Evolutionary conservation across 1,284 basidiomycete genomes (phyloP), one percentile per base, ranked within the genome.

Genomic region (Taiwanofungus camphoratus): DNA sequence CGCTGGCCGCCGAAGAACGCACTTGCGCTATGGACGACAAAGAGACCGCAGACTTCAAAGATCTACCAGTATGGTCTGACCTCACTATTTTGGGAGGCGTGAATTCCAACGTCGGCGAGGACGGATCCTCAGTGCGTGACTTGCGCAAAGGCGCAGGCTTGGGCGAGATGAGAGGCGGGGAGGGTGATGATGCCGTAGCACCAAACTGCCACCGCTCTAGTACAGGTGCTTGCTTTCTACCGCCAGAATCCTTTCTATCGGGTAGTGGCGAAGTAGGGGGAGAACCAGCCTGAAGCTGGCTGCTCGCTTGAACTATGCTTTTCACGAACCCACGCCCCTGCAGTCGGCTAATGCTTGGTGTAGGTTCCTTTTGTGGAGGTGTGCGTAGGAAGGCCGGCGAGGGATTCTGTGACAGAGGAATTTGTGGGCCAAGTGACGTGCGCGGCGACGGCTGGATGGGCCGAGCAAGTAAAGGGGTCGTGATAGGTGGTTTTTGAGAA

Each of bases 291-390:
- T 74, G 71, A 3, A 80, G 59, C 48, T 75, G 67, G 15, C 73
- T 67, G 52, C 74, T 85, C 29, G 72, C 79, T 62, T 82, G 79
- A 23, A 90, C 81, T 66, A 87, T 78, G 52, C 74, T 86, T 60
- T 85, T 81, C 5, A 90, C 87, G 55, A 90, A 89, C 1, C 87
- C 87, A 33, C 87, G 77, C 5, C 87, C 87, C 54, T 88, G 78
- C n/a, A 90, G 64, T 45, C 85, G 68, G 51, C 83, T 88, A 21
- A 90, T 75, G 57, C 84, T 87, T 2, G 87, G 87, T 2, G 86
- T 87, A 4, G 77, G 75, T 40, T 87, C 85, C 55, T 88, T 89
- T 38, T 69, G 59, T 4, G 70, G 54, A 2, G 76, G 67, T 0
- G 73, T 66, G 37, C 74, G 76, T 15, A 80, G 63, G 54, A 86